Evolutionary conservation across 140 eudicot species (phyloP).

Genomic region (Ambrosia hybrid): DNA sequence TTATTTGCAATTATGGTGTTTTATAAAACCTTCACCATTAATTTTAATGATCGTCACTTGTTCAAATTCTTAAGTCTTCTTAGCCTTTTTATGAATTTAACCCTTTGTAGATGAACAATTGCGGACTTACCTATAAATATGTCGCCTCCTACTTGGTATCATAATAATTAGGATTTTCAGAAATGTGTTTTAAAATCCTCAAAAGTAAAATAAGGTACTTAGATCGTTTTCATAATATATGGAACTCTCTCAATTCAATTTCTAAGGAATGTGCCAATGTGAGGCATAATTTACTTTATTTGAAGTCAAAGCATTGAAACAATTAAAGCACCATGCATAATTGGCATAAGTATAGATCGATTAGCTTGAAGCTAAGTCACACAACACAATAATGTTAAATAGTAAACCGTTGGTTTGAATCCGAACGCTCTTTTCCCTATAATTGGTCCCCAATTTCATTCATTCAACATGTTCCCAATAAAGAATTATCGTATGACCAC

Average conservation of each 20-base stretch:
- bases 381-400: slow-evolving; percentile 32
- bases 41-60: no score
- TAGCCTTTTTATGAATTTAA: no score
- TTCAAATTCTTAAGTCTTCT: no score
- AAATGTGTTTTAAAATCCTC: background rate
- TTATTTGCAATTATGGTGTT: no score
- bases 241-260: background rate
- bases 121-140: no score
- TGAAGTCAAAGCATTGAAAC: slow-evolving; percentile 34
- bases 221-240: background rate
- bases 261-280: background rate
- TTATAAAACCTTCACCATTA: no score
- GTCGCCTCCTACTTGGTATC: no score
- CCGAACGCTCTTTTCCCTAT: slow-evolving; percentile 13
- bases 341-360: slow-evolving; percentile 1
- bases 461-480: slow-evolving; percentile 19
- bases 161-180: slow-evolving; percentile 19
- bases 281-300: background rate
- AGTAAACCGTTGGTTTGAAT: slow-evolving; percentile 23
- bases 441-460: slow-evolving; percentile 32
- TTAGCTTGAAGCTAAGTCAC: slow-evolving; percentile 34
- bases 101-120: no score
- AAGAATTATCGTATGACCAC: background rate
- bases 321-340: slow-evolving; percentile 28
- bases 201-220: background rate